These are phyloP conservation scores for Limnanthes douglasii DNA, from an alignment of 345 rosid species.

Conservation along the genomic window DNA sequence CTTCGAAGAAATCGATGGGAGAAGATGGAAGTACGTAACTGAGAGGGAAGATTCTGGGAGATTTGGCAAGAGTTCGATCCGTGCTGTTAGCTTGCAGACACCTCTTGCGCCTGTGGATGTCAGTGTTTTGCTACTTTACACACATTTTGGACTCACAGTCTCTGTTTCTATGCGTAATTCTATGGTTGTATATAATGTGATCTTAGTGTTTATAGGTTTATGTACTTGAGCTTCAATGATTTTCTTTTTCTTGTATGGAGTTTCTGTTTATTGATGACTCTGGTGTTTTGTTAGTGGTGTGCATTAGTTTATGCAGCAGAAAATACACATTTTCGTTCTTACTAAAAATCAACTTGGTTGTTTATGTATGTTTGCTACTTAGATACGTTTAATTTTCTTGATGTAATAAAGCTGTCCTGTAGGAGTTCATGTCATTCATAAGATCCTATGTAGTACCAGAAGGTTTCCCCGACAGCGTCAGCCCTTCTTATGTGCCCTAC, in stretches of 20 bases:
- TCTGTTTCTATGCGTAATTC: neutral
- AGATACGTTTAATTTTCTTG: no score
- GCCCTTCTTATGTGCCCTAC: slow-evolving; percentile 82
- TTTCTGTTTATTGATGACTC: no score
- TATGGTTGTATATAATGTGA: neutral
- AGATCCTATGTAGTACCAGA: slow-evolving; percentile 95
- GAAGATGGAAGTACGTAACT: slow-evolving; percentile 72
- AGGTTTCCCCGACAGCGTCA: slow-evolving; percentile 86
- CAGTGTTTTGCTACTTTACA: slow-evolving; percentile 5
- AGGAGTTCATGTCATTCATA: slow-evolving; percentile 81
- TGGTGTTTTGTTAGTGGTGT: no score
- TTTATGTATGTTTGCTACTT: no score
- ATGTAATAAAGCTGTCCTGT: no score
- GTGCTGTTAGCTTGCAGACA: slow-evolving; percentile 51
- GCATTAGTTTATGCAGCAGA: no score
- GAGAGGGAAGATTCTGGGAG: slow-evolving; percentile 43
- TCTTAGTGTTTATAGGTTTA: no score
- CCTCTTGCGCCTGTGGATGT: slow-evolving; percentile 77
- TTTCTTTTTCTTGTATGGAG: no score
- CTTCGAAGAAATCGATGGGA: slow-evolving; percentile 83
- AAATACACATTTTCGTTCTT: no score
- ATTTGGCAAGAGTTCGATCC: slow-evolving; percentile 57
- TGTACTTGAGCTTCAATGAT: no score
- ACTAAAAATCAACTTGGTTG: no score
- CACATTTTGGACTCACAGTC: neutral